A percentile compares a stretch with the other conserved stretches of the same genome.
phyloP scores from a whole-genome alignment of 352 stramenopile genomes.

The Aphanomyces stellatus region DNA sequence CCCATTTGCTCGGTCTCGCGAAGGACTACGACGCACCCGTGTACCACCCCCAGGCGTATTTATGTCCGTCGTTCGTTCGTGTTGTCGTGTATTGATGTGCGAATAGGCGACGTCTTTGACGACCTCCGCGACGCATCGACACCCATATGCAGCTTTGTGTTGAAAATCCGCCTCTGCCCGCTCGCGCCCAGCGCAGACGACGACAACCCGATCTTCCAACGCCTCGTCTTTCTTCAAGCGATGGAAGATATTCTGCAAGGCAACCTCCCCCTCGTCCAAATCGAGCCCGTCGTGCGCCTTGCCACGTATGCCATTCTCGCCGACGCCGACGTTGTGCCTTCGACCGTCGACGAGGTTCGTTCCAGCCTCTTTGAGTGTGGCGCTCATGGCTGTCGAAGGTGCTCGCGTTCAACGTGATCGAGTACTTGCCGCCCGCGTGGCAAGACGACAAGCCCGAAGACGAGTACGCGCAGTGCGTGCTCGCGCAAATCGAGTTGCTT shows the following conservation, averaged over 20 bases:
- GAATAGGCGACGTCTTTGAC: conserved; percentile 22
- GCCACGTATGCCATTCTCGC: conserved; percentile 72
- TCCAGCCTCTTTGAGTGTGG: too few relatives aligned
- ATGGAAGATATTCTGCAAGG: conserved; percentile 88
- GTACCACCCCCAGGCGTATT: conserved; percentile 21
- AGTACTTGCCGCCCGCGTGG: conserved; percentile 83
- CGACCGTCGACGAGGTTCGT: conserved; percentile 26
- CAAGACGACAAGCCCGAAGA: conserved; percentile 52
- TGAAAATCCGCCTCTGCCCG: conserved; percentile 88
- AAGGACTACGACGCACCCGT: conserved; percentile 28
- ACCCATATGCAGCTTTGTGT: conserved; percentile 84
- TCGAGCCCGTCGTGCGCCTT: conserved; percentile 69
- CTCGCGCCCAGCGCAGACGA: conserved; percentile 70
- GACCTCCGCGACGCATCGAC: conserved; percentile 23
- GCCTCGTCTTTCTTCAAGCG: conserved; percentile 84
- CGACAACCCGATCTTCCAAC: conserved; percentile 75
- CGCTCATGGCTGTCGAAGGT: conserved; percentile 24
- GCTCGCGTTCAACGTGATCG: conserved; percentile 57
- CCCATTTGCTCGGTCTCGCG: conserved; percentile 60
- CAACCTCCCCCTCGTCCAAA: conserved; percentile 71
- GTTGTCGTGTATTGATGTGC: neutral
- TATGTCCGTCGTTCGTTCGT: conserved; percentile 31
- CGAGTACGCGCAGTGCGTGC: conserved; percentile 70
- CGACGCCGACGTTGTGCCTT: conserved; percentile 42
- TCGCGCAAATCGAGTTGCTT: conserved; percentile 33